Conservation (phyloP, 192 early-diverging fungal genomes). For the Dispira simplex region DNA sequence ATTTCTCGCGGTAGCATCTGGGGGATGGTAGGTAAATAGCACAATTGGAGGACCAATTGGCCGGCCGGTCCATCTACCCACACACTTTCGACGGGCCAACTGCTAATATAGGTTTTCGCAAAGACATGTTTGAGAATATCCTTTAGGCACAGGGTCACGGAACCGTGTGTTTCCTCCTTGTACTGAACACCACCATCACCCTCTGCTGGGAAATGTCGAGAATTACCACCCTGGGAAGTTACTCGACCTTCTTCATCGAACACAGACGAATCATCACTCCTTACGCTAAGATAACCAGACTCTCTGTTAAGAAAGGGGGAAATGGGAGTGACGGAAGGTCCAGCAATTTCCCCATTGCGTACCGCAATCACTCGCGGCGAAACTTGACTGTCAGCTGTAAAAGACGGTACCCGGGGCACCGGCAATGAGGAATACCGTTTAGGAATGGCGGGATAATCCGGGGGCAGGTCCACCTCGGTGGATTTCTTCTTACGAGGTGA, state of each 20-base stretch:
- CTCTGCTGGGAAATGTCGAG: not conserved
- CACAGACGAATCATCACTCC: not conserved
- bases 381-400: constrained; percentile 3
- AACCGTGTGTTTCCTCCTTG: constrained; percentile 32
- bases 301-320: not conserved
- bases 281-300: too few relatives aligned
- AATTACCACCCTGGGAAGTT: too few relatives aligned
- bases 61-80: constrained; percentile 29
- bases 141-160: constrained; percentile 26
- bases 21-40: constrained; percentile 22
- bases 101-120: constrained; percentile 25
- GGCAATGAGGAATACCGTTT: constrained; percentile 9
- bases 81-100: constrained; percentile 31
- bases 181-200: constrained; percentile 14
- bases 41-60: constrained; percentile 30
- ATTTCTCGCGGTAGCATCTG: constrained; percentile 31
- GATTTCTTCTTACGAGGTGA: too few relatives aligned
- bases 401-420: not conserved
- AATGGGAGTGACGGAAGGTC: not conserved
- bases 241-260: not conserved
- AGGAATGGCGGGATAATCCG: constrained; percentile 8
- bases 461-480: not conserved
- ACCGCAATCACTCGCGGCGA: not conserved
- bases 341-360: not conserved
- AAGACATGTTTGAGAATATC: constrained; percentile 32